phyloP scores from a whole-genome alignment of 1,284 basidiomycete species.

The Gastroboletus turbinatus region DNA sequence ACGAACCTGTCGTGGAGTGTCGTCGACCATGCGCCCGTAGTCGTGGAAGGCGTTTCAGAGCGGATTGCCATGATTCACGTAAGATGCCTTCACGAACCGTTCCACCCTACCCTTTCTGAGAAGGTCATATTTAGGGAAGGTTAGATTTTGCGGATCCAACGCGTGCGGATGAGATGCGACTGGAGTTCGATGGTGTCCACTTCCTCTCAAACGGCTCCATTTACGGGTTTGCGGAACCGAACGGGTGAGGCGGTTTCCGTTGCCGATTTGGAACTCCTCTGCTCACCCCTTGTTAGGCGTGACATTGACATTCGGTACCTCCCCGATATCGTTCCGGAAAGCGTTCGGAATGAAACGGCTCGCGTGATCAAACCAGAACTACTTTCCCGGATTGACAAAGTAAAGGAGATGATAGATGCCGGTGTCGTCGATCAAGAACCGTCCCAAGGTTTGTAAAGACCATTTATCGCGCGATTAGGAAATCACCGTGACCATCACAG shows the following conservation, averaged over 20 bases:
- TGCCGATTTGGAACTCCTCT: neutral
- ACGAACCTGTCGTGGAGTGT: conserved; percentile 64
- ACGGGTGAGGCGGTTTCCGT: conserved; percentile 46
- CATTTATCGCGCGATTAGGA: neutral
- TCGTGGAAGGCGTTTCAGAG: conserved; percentile 34
- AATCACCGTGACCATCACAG: conserved; percentile 11
- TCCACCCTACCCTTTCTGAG: neutral
- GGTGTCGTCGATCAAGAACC: conserved; percentile 57
- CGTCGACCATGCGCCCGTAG: conserved; percentile 50
- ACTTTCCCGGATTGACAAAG: conserved; percentile 52
- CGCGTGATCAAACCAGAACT: conserved; percentile 68
- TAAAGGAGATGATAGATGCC: conserved; percentile 61
- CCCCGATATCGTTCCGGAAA: conserved; percentile 60
- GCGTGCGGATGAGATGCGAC: conserved; percentile 53
- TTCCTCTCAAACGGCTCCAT: conserved; percentile 76
- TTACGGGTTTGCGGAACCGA: conserved; percentile 69
- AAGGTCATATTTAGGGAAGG: conserved; percentile 50
- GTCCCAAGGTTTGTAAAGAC: conserved; percentile 16
- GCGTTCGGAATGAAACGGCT: conserved; percentile 59
- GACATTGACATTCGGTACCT: conserved; percentile 67
- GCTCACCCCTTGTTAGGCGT: conserved; percentile 38
- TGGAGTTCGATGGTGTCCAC: conserved; percentile 80
- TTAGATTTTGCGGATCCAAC: conserved; percentile 60
- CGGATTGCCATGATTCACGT: conserved; percentile 64
- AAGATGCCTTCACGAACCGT: conserved; percentile 28